These are phyloP conservation scores for Chloridella minuta DNA, from an alignment of 352 stramenopile genomes.

Conservation along the genomic window DNA sequence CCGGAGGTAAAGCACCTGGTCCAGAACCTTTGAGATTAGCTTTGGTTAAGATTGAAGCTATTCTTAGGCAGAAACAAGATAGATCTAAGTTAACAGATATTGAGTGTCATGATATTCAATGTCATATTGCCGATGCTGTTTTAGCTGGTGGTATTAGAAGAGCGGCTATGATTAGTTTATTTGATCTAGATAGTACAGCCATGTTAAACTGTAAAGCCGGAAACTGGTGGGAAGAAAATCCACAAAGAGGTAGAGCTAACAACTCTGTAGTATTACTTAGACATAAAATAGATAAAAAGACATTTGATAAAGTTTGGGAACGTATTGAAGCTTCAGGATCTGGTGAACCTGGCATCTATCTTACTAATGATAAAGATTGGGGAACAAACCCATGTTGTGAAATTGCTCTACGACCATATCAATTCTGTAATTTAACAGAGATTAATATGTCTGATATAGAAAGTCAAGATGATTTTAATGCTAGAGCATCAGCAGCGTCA, in stretches of 20 bases:
- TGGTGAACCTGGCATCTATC: neutral
- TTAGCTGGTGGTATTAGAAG: neutral
- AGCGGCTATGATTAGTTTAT: neutral
- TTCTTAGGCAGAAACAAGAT: neutral
- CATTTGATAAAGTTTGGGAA: neutral
- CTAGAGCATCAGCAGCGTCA: neutral
- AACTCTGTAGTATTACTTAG: neutral
- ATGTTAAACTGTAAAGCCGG: neutral
- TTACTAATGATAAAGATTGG: neutral
- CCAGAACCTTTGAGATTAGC: neutral
- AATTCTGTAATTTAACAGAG: slow-evolving; percentile 7
- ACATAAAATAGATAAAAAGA: neutral
- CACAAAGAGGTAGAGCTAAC: neutral
- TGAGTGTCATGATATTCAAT: neutral
- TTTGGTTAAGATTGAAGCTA: neutral
- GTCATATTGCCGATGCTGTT: neutral
- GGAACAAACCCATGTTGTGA: neutral
- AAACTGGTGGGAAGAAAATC: slow-evolving; percentile 6
- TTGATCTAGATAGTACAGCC: neutral
- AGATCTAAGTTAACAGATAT: neutral
- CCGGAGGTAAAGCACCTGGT: neutral
- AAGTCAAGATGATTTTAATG: neutral
- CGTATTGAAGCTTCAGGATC: neutral
- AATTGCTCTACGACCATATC: neutral
- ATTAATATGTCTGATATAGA: neutral